Percentiles rank a stretch among this genome's conserved stretches.
These are phyloP conservation scores for Rosa multiflora DNA, from an alignment of 306 rosid genomes.

Conservation along the genomic window DNA sequence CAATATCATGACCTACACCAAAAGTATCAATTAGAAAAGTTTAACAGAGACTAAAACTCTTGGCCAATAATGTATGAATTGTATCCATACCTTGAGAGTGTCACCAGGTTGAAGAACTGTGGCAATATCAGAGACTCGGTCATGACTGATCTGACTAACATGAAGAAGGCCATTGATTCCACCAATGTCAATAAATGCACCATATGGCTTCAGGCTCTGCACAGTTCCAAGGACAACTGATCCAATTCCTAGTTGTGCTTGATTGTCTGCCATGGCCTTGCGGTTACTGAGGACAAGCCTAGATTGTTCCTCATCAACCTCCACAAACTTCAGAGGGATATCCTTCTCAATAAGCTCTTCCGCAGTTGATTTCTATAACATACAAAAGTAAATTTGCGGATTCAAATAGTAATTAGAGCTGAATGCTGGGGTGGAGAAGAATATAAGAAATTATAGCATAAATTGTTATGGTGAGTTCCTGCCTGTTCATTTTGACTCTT, in stretches of 20 bases:
- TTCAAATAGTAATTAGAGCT: slow-evolving; percentile 1
- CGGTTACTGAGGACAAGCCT: slow-evolving; percentile 96
- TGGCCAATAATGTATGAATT: slow-evolving; percentile 10
- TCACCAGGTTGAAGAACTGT: slow-evolving; percentile 97
- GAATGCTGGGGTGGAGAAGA: neutral
- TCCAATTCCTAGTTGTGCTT: slow-evolving; percentile 95
- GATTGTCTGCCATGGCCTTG: slow-evolving; percentile 93
- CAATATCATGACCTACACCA: slow-evolving; percentile 87
- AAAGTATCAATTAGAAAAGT: slow-evolving; percentile 20
- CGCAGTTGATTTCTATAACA: slow-evolving; percentile 61
- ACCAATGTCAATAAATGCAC: slow-evolving; percentile 96
- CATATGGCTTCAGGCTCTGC: slow-evolving; percentile 93
- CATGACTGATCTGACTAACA: slow-evolving; percentile 98
- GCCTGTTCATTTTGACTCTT: neutral
- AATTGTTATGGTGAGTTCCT: neutral
- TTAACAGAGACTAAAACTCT: slow-evolving; percentile 10
- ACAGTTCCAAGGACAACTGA: slow-evolving; percentile 91
- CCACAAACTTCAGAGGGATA: slow-evolving; percentile 92
- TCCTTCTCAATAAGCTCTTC: slow-evolving; percentile 87
- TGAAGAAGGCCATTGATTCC: slow-evolving; percentile 98
- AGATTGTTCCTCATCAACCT: slow-evolving; percentile 90
- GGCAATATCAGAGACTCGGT: slow-evolving; percentile 81
- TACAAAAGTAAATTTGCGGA: slow-evolving; percentile 10
- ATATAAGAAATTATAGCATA: neutral
- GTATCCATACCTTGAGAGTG: slow-evolving; percentile 67